Conservation (phyloP, 1,284 basidiomycete species). For the Pascua sp. region DNA sequence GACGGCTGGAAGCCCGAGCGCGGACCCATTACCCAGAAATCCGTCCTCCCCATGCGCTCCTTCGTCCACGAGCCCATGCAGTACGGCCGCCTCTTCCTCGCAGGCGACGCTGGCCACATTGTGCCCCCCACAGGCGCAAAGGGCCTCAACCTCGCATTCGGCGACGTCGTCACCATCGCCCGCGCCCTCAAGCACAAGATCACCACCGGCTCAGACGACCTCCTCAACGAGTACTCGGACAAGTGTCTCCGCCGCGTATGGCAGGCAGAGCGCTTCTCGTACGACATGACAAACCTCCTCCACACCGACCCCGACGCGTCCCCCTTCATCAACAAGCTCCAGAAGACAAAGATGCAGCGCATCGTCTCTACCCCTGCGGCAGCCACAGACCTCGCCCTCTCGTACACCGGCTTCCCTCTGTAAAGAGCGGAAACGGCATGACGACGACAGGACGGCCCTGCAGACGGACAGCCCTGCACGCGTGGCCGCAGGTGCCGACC, state of each 20-base stretch:
- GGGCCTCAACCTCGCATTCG: conserved; percentile 21
- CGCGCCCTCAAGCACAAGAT: conserved; percentile 19
- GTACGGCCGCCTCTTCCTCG: conserved; percentile 20
- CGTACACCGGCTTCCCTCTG: conserved; percentile 22
- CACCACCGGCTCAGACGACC: conserved; percentile 12
- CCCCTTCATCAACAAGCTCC: conserved; percentile 17
- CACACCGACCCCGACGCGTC: conserved; percentile 15
- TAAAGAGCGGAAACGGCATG: background rate
- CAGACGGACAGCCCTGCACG: no score
- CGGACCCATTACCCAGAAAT: conserved; percentile 18
- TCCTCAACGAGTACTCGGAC: conserved; percentile 17
- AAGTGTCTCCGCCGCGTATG: conserved; percentile 18
- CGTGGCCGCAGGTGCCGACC: no score
- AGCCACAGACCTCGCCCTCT: conserved; percentile 16
- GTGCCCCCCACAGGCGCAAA: conserved; percentile 21
- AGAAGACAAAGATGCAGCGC: conserved; percentile 16
- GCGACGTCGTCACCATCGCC: conserved; percentile 22
- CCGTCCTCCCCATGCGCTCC: conserved; percentile 20
- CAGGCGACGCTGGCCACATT: conserved; percentile 22
- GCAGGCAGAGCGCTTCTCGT: conserved; percentile 24
- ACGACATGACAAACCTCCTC: conserved; percentile 24
- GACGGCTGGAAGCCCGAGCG: conserved; percentile 20
- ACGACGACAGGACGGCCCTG: no score
- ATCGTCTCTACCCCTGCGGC: conserved; percentile 11
- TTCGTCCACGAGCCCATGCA: conserved; percentile 23